These are phyloP conservation scores for Waltergamsia citrina DNA, from an alignment of 2,329 filamentous ascomycete species.

Conservation along the genomic window DNA sequence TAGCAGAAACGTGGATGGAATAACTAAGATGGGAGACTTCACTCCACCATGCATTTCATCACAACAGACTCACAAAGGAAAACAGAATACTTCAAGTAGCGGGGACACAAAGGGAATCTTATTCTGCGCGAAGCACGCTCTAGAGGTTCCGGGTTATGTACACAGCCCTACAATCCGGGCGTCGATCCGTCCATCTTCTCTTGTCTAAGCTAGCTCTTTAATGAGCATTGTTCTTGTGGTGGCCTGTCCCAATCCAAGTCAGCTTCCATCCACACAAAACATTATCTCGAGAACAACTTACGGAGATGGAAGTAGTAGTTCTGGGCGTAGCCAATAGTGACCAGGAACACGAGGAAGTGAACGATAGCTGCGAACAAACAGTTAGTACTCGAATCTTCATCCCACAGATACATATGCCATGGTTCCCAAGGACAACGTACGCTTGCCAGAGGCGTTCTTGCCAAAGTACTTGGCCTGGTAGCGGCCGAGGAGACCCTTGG, in stretches of 20 bases:
- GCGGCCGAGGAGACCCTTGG: slow-evolving; percentile 73
- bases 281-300: slow-evolving; percentile 44
- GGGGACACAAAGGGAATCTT: slow-evolving; percentile 21
- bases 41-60: no score
- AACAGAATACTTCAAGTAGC: no score
- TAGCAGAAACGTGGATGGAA: no score
- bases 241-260: slow-evolving; percentile 52
- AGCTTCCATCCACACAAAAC: slow-evolving; percentile 7
- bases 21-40: no score
- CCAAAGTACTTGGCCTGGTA: slow-evolving; percentile 93
- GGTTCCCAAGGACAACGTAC: no score
- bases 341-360: slow-evolving; percentile 70
- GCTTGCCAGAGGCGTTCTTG: slow-evolving; percentile 80
- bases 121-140: slow-evolving; percentile 23
- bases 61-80: no score
- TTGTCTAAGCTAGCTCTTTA: slow-evolving; percentile 36
- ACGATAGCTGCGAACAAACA: slow-evolving; percentile 60
- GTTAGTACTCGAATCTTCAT: slow-evolving; percentile 7
- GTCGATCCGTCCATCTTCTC: not conserved
- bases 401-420: no score
- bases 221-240: slow-evolving; percentile 99
- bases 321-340: slow-evolving; percentile 84
- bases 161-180: slow-evolving; percentile 19
- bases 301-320: slow-evolving; percentile 99
- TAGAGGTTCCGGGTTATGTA: slow-evolving; percentile 33